Percentiles rank a stretch among this genome's conserved stretches.
These are phyloP conservation scores for Geranium incanum DNA, from an alignment of 441 rosid genomes.

Conservation along the genomic window DNA sequence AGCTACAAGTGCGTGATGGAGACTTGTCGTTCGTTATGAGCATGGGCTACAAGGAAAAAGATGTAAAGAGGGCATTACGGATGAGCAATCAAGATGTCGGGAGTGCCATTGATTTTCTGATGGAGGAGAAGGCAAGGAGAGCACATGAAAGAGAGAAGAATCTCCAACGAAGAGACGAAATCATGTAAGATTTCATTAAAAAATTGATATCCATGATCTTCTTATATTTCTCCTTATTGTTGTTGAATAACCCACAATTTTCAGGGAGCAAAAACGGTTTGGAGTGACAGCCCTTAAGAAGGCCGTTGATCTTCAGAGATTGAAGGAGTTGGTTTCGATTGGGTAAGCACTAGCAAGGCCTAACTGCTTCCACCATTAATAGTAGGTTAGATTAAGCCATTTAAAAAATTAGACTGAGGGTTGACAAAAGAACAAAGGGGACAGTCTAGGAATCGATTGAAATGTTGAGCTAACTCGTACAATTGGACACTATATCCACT, in stretches of 20 bases:
- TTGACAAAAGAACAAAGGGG: too few species aligned
- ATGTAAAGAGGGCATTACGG: slow-evolving; percentile 73
- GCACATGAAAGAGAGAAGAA: slow-evolving; percentile 45
- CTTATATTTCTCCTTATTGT: slow-evolving; percentile 4
- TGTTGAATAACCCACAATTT: slow-evolving; percentile 19
- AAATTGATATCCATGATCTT: neutral
- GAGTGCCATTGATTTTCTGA: slow-evolving; percentile 65
- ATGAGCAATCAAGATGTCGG: slow-evolving; percentile 65
- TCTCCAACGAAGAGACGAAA: slow-evolving; percentile 41
- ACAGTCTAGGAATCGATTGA: too few species aligned
- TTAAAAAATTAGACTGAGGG: too few species aligned
- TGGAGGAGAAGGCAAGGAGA: slow-evolving; percentile 57
- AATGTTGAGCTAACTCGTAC: neutral
- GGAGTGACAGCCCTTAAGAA: slow-evolving; percentile 74
- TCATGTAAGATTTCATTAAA: slow-evolving; percentile 32
- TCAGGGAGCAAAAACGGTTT: slow-evolving; percentile 73
- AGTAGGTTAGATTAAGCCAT: neutral
- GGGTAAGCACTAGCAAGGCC: slow-evolving; percentile 42
- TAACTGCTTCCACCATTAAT: neutral
- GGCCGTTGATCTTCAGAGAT: slow-evolving; percentile 59
- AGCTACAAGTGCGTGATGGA: slow-evolving; percentile 80
- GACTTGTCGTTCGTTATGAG: slow-evolving; percentile 57
- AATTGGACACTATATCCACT: neutral
- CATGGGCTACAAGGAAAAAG: slow-evolving; percentile 66
- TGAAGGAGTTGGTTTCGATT: slow-evolving; percentile 49